Evolutionary conservation across 495 filamentous ascomycete species (phyloP), one percentile per base, ranked within the genome.

Genomic region (Trichoderma erinaceum): DNA sequence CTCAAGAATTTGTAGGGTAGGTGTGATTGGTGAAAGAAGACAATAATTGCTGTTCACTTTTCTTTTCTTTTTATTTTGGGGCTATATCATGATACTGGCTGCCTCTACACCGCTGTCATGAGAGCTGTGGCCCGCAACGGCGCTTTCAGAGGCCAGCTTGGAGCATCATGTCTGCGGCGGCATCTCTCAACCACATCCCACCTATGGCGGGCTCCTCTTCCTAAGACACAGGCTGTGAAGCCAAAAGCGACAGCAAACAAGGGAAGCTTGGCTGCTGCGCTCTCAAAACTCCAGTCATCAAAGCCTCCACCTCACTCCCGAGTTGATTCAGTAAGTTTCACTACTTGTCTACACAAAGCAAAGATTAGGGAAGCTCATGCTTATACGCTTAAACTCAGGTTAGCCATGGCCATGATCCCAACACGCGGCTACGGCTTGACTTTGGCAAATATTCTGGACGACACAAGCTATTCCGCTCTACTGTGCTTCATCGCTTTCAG

Each of bases 371-470:
- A 61, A 7, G 10, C 23, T 32, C 35, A 65, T 15, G n/a, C 11
- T 41, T 25, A n/a, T 23, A 35, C 27, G 41, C 11, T 21, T 46
- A 29, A 4, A 12, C 43, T 4, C 44, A 66, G 65, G 23, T 46
- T 8, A 46, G 43, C 44, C 65, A 66, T 11, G 65, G 43, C 29
- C 65, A 46, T 32, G 65, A 66, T 32, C 65, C 65, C n/a, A 46
- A 52, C 21, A n/a, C 65, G 6, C 23, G 65, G 18, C 27, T 66
- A 23, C 65, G 65, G 65, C 43, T 46, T 16, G 44, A 46, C n/a
- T 8, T 27, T 43, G 27, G 27, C 65, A 50, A 50, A 25, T 50
- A 66, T 35, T 16, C 13, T 15, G 43, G 43, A 18, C 65, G 65
- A n/a, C 65, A 66, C 50, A 46, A 44, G 6, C n/a, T 46, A 4